Conservation (phyloP, 805 yeast species). For the Yarrowia osloensis region DNA sequence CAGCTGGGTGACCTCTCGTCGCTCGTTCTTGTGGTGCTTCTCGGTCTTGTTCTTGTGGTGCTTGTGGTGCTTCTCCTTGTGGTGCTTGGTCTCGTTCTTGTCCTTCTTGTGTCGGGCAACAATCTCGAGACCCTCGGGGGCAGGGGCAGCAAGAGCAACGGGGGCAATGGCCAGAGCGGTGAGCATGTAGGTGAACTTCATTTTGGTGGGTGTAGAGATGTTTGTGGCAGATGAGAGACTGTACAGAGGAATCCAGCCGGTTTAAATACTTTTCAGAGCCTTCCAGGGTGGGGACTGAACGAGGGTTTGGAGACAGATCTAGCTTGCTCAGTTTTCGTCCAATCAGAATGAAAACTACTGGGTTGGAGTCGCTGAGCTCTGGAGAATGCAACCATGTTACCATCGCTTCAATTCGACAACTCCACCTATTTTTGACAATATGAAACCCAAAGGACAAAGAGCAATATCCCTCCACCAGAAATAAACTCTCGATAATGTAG, state of each 20-base stretch:
- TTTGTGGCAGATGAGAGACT: neutral
- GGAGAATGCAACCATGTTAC: neutral
- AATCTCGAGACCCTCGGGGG: slow-evolving; percentile 19
- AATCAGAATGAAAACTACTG: neutral
- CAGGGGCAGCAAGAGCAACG: slow-evolving; percentile 17
- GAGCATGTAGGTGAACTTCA: slow-evolving; percentile 23
- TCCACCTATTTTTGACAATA: neutral
- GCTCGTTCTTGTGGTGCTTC: slow-evolving; percentile 12
- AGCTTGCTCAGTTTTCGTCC: neutral
- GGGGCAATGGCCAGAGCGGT: slow-evolving; percentile 23
- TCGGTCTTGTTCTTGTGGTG: slow-evolving; percentile 19
- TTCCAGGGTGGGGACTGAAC: neutral
- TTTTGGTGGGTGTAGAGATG: neutral
- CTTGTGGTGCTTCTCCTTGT: slow-evolving; percentile 27
- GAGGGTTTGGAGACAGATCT: too few relatives aligned
- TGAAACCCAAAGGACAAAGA: neutral
- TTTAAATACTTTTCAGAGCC: neutral
- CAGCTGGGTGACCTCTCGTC: slow-evolving; percentile 12
- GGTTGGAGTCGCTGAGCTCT: neutral
- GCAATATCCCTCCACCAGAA: slow-evolving; percentile 10
- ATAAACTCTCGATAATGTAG: neutral
- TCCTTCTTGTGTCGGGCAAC: slow-evolving; percentile 8
- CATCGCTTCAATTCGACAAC: neutral
- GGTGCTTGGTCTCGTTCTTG: slow-evolving; percentile 26
- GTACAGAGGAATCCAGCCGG: too few relatives aligned